Evolutionary conservation across 768 basidiomycete species (phyloP), one percentile per base, ranked within the genome.

Genomic region (Exidia glandulosa): DNA sequence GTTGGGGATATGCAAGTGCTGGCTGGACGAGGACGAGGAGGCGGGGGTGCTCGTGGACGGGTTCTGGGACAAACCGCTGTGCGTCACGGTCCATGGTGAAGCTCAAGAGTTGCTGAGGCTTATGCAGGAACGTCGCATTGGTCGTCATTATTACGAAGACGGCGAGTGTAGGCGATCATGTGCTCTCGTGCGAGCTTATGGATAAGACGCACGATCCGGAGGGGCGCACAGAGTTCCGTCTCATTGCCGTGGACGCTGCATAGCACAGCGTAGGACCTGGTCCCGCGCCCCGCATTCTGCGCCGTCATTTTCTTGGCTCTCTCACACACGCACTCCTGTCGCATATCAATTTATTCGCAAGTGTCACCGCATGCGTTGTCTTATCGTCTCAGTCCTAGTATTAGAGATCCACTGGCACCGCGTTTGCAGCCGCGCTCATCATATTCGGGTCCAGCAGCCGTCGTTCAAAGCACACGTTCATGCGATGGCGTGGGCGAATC

Each of bases 11-110:
- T 45, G 30, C 25, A 48, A 30, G 32, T 62, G 61, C 55, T 62
- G 61, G 61, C 13, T 62, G 5, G 61, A 62, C 29, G 50, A 62
- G 29, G 54, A 62, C 34, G n/a, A 27, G 29, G 19, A 7, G 16
- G 16, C 27, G 13, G 59, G 59, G 29, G 47, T 16, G 12, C 52
- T 16, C 13, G 33, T 60, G 5, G 59, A 54, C 7, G 48, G 47
- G 23, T 62, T 50, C 57, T 62, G 61, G 61, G 36, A 19, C 9
- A 10, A 37, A 10, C 36, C 36, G 19, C 9, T 37, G 36, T 37
- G 19, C 9, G 36, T 19, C 36, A n/a, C 36, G 9, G 10, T 10
- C 10, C 36, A 37, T 37, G 36, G 19, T 37, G 9, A 10, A 10
- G 9, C 10, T 37, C 36, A 19, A 37, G 36, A 37, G 36, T 37